Evolutionary conservation across 148 eudicot genomes (phyloP).

Genomic region (Silene conica): DNA sequence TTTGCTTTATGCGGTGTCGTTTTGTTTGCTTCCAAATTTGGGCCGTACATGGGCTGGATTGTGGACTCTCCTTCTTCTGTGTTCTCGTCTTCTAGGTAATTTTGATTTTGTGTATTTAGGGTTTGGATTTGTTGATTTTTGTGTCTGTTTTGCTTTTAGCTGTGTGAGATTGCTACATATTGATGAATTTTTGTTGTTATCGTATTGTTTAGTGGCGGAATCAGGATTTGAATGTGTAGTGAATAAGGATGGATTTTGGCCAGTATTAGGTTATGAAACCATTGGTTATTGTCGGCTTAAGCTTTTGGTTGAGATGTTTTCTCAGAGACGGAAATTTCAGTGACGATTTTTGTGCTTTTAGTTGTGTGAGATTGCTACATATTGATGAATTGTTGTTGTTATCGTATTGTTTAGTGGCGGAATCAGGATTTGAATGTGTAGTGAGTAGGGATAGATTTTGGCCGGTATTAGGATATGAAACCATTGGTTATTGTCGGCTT

Average conservation of each 20-base stretch:
- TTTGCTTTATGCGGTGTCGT: constrained; percentile 23
- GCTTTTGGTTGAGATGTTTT: too few species aligned
- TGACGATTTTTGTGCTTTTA: not conserved
- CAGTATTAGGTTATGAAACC: too few species aligned
- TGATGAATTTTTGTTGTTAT: not conserved
- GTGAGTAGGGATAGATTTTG: too few species aligned
- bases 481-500: too few species aligned
- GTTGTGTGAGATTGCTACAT: not conserved
- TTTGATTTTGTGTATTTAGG: not conserved
- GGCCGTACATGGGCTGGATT: constrained; percentile 45
- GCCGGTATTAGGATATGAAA: too few species aligned
- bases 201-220: not conserved
- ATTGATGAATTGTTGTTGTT: not conserved
- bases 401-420: not conserved
- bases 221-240: not conserved
- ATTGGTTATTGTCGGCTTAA: too few species aligned
- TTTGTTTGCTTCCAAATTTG: constrained; percentile 32
- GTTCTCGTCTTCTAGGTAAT: constrained; percentile 42
- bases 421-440: not conserved
- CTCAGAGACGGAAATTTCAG: too few species aligned
- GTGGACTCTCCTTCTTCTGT: constrained; percentile 39
- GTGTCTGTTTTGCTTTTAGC: not conserved
- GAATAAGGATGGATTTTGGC: too few species aligned
- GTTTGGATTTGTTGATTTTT: not conserved
- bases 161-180: not conserved